Evolutionary conservation across 345 rosid species (phyloP), one percentile per base, ranked within the genome.

Genomic region (Ailanthus altissimus): DNA sequence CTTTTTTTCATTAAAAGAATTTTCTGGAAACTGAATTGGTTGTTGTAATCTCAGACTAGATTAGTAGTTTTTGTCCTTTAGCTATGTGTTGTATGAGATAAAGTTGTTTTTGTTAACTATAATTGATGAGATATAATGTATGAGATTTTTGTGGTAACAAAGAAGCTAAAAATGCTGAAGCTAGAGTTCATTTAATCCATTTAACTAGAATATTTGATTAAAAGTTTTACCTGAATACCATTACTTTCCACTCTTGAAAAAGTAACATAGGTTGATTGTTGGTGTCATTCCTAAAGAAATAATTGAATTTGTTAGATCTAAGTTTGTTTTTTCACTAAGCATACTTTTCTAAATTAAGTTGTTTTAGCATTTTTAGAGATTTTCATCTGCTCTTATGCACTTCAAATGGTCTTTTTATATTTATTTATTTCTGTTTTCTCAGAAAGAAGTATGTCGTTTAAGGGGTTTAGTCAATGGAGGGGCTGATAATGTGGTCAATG

Each of bases 401-500:
- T 74, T 67, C 46, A 78, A 71, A 43, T 53, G 63, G 40, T n/a
- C 69, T 73, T 49, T 60, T 14, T 38, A 49, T 49, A 5, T 9
- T 49, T 49, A 3, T 14, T 49, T 49, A 4, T 38, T 21, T 28
- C 0, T 16, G 32, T 36, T 32, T 74, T 70, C 84, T 50, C 86
- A 96, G 99, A 96, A 88, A 90, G 98, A 96, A 87, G 90, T 93
- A 57, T 82, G 94, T 43, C 91, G 87, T 49, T 80, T 96, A 43
- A 87, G 80, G 58, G 82, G 87, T 79, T 73, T 87, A 76, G 83
- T 70, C 15, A 83, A 89, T 65, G 92, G 82, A 47, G 93, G 91
- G 82, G 81, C 75, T 78, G 98, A 91, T 71, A 81, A 80, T 84
- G 70, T 82, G 61, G 97, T 86, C 38, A 80, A 61, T 83, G 93